A percentile compares a stretch with the other conserved stretches of the same genome.
These are phyloP conservation scores for Annulohypoxylon truncatum DNA, from an alignment of 2,329 filamentous ascomycete genomes.

Conservation along the genomic window DNA sequence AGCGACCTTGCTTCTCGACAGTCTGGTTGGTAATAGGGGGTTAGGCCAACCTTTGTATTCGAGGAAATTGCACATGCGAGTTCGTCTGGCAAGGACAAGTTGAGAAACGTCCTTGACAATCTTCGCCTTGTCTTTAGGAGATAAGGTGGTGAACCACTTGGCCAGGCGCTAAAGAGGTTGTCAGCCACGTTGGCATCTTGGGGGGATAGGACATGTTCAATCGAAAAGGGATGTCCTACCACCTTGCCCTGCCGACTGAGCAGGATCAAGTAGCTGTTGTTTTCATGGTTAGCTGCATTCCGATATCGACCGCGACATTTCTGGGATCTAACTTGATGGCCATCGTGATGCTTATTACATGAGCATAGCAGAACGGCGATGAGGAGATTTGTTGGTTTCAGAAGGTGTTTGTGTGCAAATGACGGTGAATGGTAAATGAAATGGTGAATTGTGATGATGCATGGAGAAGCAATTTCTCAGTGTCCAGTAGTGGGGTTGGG, in stretches of 20 bases:
- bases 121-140: slow-evolving; percentile 98
- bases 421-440: slow-evolving; percentile 5
- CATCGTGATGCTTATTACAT: slow-evolving; percentile 55
- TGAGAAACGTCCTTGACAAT: slow-evolving; percentile 99
- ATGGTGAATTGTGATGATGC: background rate
- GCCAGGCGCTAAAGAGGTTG: slow-evolving; percentile 80
- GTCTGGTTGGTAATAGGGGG: background rate
- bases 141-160: slow-evolving; percentile 99
- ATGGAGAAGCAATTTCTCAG: slow-evolving; percentile 41
- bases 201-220: slow-evolving; percentile 6
- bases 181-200: slow-evolving; percentile 1
- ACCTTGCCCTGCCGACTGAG: slow-evolving; percentile 99
- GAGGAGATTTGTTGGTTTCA: slow-evolving; percentile 12
- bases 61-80: slow-evolving; percentile 99
- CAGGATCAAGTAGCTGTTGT: slow-evolving; percentile 89
- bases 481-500: slow-evolving; percentile 46
- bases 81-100: slow-evolving; percentile 92
- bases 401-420: slow-evolving; percentile 19
- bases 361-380: slow-evolving; percentile 35
- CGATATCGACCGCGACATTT: slow-evolving; percentile 9
- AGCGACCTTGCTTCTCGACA: slow-evolving; percentile 9
- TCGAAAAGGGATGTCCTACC: slow-evolving; percentile 69
- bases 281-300: slow-evolving; percentile 37
- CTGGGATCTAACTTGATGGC: slow-evolving; percentile 60
- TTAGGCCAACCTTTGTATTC: slow-evolving; percentile 88